These are phyloP conservation scores for Myxozyma sirexii DNA, from an alignment of 805 yeast species.

Conservation along the genomic window DNA sequence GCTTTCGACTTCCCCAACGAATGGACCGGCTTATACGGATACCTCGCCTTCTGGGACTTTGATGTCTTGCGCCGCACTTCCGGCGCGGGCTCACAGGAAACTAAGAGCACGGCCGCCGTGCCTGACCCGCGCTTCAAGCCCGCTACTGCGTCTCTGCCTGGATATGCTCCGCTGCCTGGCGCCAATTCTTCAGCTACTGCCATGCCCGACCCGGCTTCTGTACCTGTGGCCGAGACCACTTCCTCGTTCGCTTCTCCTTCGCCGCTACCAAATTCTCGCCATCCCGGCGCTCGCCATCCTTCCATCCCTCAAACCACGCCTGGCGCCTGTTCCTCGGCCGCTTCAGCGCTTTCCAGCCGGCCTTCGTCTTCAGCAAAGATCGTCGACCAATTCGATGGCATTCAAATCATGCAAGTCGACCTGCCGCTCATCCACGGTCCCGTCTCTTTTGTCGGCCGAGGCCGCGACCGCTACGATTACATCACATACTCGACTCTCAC, in stretches of 20 bases:
- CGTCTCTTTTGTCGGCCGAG: conserved; percentile 26
- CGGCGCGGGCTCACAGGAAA: conserved; percentile 1
- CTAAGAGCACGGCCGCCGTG: neutral
- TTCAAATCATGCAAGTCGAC: conserved; percentile 29
- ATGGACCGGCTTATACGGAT: conserved; percentile 32
- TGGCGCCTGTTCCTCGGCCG: neutral
- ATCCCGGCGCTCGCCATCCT: conserved; percentile 7
- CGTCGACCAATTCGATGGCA: conserved; percentile 31
- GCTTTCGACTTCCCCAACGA: conserved; percentile 27
- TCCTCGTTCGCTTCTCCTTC: neutral
- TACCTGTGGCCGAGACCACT: neutral
- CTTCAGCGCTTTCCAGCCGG: neutral
- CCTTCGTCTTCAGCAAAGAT: neutral
- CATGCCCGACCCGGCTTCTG: conserved; percentile 5
- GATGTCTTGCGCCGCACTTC: conserved; percentile 28
- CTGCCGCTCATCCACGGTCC: conserved; percentile 28
- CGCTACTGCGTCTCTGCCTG: conserved; percentile 16
- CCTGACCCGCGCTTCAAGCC: conserved; percentile 19
- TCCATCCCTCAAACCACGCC: neutral
- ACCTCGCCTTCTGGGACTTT: conserved; percentile 33
- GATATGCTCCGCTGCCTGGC: neutral
- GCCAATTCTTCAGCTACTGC: neutral
- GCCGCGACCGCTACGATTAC: conserved; percentile 27
- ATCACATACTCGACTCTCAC: conserved; percentile 20
- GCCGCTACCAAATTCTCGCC: neutral